These are phyloP conservation scores for Capsicum rhomboideum DNA, from an alignment of 257 asterid genomes.

Conservation along the genomic window DNA sequence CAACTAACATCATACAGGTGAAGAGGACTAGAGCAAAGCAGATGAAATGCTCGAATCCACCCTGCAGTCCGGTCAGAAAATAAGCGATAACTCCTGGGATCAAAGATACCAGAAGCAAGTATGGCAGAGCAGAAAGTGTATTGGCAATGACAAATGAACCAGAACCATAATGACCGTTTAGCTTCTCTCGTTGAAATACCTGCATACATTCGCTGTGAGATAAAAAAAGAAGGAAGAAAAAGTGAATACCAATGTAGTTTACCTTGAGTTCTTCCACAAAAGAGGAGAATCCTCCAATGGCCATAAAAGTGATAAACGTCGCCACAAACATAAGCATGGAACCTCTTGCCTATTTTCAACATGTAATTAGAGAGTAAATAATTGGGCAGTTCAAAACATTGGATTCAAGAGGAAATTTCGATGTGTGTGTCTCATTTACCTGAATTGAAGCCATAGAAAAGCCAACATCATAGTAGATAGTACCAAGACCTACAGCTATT, in stretches of 20 bases:
- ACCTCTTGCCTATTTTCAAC: slow-evolving; percentile 34
- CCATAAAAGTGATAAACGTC: slow-evolving; percentile 46
- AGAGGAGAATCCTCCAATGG: slow-evolving; percentile 64
- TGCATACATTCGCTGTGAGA: background rate
- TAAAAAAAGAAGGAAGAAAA: background rate
- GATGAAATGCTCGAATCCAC: slow-evolving; percentile 14
- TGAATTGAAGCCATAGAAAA: background rate
- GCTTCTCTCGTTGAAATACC: slow-evolving; percentile 50
- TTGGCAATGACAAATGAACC: slow-evolving; percentile 41
- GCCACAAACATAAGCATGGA: slow-evolving; percentile 41
- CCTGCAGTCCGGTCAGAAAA: slow-evolving; percentile 36
- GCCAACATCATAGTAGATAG: slow-evolving; percentile 35
- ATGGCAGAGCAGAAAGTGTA: slow-evolving; percentile 44
- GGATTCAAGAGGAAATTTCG: background rate
- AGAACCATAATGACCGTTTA: slow-evolving; percentile 55
- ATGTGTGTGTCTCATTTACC: slow-evolving; percentile 6
- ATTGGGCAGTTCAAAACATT: background rate
- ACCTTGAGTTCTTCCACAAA: slow-evolving; percentile 56
- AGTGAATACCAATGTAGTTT: background rate
- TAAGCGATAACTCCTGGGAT: slow-evolving; percentile 43
- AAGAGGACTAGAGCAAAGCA: slow-evolving; percentile 39
- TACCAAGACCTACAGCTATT: slow-evolving; percentile 37
- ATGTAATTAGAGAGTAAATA: background rate
- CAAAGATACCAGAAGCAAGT: slow-evolving; percentile 33
- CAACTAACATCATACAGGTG: slow-evolving; percentile 52